Conservation (phyloP, 2,329 filamentous ascomycete species). For the Paecilomyces niveus region DNA sequence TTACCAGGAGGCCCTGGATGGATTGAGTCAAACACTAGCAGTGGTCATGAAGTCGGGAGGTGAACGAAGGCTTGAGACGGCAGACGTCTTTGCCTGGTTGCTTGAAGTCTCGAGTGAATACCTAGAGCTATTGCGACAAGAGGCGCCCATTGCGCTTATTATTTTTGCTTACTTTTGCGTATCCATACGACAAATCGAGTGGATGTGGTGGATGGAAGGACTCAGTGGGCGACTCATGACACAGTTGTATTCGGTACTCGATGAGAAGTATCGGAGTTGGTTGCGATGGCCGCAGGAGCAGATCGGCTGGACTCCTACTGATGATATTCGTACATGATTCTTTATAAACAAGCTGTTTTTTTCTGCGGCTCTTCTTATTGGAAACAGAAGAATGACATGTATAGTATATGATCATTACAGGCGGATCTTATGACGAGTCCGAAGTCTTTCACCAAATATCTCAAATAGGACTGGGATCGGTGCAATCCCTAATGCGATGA, state of each 20-base stretch:
- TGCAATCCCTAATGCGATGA: conserved; percentile 42
- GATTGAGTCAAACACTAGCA: conserved; percentile 8
- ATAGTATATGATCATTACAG: neutral
- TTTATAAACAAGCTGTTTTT: neutral
- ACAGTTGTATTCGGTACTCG: conserved; percentile 12
- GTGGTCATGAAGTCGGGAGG: conserved; percentile 2
- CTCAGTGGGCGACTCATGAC: conserved; percentile 11
- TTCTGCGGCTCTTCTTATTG: neutral
- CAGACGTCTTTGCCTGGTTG: conserved; percentile 17
- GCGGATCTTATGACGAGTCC: neutral
- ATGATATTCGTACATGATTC: neutral
- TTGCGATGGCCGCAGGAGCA: conserved; percentile 16
- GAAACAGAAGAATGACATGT: neutral
- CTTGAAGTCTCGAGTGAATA: conserved; percentile 13
- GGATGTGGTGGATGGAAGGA: conserved; percentile 19
- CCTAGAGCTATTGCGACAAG: conserved; percentile 8
- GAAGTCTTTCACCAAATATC: neutral
- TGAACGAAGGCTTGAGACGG: conserved; percentile 8
- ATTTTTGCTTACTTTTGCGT: conserved; percentile 17
- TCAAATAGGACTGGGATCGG: conserved; percentile 12
- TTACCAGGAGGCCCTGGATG: conserved; percentile 10
- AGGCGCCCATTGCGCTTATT: conserved; percentile 12
- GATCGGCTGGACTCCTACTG: conserved; percentile 25
- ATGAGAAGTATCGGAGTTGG: conserved; percentile 14
- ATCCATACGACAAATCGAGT: conserved; percentile 13